Evolutionary conservation across 768 basidiomycete species (phyloP), one percentile per base, ranked within the genome.

Genomic region (Phallus indusiatus): DNA sequence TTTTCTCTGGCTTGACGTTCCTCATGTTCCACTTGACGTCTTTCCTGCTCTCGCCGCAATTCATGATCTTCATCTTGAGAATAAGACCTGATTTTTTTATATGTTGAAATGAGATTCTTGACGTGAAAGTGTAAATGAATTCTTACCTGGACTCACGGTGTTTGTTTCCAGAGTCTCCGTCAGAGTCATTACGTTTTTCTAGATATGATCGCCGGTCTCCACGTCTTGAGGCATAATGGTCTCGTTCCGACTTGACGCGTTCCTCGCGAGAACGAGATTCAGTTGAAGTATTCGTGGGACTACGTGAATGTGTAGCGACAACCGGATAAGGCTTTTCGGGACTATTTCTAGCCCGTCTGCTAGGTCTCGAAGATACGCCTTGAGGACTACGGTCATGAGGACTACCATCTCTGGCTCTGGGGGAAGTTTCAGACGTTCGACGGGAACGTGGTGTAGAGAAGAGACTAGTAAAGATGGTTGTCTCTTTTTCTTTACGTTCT

Each of bases 381-480:
- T 59, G 21, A n/a, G 42, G 12, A 18, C 50, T 35, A 52, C 34
- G 48, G 33, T 51, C 57, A 24, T 56, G 37, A 20, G 57, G 50
- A 52, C 57, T 59, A 17, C 49, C 17, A 37, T 59, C 50, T 12
- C 34, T 53, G 20, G 57, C n/a, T n/a, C n/a, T n/a, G n/a, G n/a
- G n/a, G n/a, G n/a, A n/a, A n/a, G n/a, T 50, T 16, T 59, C 57
- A 37, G 57, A 59, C 9, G 34, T 52, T 17, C 47, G 48, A 36
- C 57, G 57, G 17, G 48, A 50, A 33, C 49, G 48, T 5, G 57
- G 57, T 36, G 57, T 52, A 9, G 37, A 28, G n/a, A 59, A 59
- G 11, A 59, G 50, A 33, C 49, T 51, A n/a, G 57, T 59, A 59
- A 59, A 59, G 9, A 53, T 50, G 2, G 57, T 59, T 20, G 49